Evolutionary conservation across 192 early-diverging fungal genomes (phyloP), one percentile per base, ranked within the genome.

Genomic region (Coemansia nantahalensis): DNA sequence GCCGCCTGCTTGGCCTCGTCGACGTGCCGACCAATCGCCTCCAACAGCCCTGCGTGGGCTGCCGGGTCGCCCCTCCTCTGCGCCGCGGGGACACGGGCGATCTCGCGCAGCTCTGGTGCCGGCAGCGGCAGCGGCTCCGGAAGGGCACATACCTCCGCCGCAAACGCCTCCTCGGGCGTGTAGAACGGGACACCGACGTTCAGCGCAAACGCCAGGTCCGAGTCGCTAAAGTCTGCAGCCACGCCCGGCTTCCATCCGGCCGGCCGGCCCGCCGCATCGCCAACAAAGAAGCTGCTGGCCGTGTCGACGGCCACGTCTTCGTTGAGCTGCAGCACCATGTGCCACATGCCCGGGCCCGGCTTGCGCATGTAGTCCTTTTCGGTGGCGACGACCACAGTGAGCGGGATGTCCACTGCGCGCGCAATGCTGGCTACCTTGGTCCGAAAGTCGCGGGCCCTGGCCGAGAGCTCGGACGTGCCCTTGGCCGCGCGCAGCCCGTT

Each of bases 201-300:
- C 40, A 74, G 64, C 2, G 93, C 92, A 75, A 91, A 90, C 44
- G 90, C 93, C 65, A 83, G 56, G 64, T 98, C 95, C 3, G 80
- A 83, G 62, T 90, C 90, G n/a, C 86, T 79, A 67, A 85, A 86
- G 49, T 98, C 95, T 49, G 82, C 83, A 18, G 70, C 63, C 1
- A 52, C 63, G 5, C 80, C 81, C 0, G 38, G 50, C 50, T 80
- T 82, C 85, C 87, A 89, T n/a, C 72, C 79, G 3, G 48, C 71
- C 1, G 70, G 64, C 31, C 95, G 61, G 2, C 95, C 93, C n/a
- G 92, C 92, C 4, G 93, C 95, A 69, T 98, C 95, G 19, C 95
- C 95, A 5, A 92, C 87, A 76, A 83, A 98, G 39, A 92, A 94
- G 53, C 85, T 87, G 3, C 59, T 43, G 8, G 36, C 38, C 32